Evolutionary conservation across 805 yeast genomes (phyloP).

Genomic region (Maudiozyma serrabonitensis): DNA sequence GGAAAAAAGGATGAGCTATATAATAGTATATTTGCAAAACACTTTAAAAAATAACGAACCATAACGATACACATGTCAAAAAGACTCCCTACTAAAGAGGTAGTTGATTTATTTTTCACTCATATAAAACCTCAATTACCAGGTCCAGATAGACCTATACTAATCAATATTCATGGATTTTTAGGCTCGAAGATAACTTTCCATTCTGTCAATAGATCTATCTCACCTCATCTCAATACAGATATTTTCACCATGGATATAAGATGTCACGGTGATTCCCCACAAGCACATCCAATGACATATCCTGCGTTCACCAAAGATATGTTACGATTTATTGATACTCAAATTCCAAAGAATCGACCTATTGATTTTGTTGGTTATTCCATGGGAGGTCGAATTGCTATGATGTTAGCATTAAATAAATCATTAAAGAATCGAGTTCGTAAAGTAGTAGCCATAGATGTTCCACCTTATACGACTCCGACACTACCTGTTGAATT

Average conservation of each 20-base stretch:
- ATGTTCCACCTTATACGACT: conserved; percentile 25
- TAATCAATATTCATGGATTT: conserved; percentile 44
- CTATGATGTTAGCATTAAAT: conserved; percentile 35
- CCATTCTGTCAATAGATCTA: conserved; percentile 30
- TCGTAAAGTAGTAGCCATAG: conserved; percentile 36
- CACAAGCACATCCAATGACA: conserved; percentile 35
- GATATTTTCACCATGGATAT: conserved; percentile 39
- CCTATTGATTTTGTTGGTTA: conserved; percentile 39
- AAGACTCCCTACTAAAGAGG: conserved; percentile 10
- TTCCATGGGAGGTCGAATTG: conserved; percentile 55
- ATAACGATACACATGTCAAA: neutral
- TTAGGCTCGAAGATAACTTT: conserved; percentile 42
- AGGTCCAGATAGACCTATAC: conserved; percentile 23
- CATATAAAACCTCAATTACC: conserved; percentile 9
- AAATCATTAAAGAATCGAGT: conserved; percentile 16
- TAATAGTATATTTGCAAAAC: too few relatives aligned
- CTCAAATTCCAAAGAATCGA: conserved; percentile 12
- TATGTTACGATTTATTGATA: conserved; percentile 30
- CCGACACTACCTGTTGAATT: conserved; percentile 15
- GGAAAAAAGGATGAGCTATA: too few relatives aligned
- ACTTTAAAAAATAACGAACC: too few relatives aligned
- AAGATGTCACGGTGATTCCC: conserved; percentile 47
- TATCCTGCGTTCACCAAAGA: conserved; percentile 39
- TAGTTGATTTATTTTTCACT: conserved; percentile 16
- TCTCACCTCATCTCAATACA: conserved; percentile 27